Base-by-base conservation (phyloP, 2,329 filamentous ascomycete genomes). In the Penicillium sp. region DNA sequence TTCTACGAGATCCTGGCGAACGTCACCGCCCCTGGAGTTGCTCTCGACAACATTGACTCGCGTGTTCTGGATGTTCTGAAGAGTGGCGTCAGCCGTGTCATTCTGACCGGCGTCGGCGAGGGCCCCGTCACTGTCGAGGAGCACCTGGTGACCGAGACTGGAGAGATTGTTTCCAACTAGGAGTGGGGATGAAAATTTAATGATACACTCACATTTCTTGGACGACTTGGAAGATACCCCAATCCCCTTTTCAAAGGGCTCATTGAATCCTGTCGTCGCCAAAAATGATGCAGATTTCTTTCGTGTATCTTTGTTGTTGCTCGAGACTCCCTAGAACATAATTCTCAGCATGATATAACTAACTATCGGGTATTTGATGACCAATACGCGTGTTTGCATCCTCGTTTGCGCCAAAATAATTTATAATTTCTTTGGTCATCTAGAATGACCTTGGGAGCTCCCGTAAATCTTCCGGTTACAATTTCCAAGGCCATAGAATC, bases 61-160 rank as follows among this genome's bases (percentile, higher is more conserved):
- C 68, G 74, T 43, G 83, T 88, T n/a, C 79, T 89, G 3, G 78
- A 82, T 49, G 81, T 86, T 37, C 77, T 99, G 65, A 87, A 88
- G 78, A 84, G 87, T 41, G 95, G 95, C 27, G 88, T 99, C 5
- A 92, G 89, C 77, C 86, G 93, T 63, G 88, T 99, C 39, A 99
- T 99, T 66, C 80, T 93, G 79, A 98, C 96, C 1, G 85, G 89
- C 54, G 95, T 99, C 44, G 95, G 95, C 1, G 91, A 96, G 74
- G 95, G 94, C 0, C 95, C 95, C 0, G 78, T 89, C 64, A 91
- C 86, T 81, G 90, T 92, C 4, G 85, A 94, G 16, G 85, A 94
- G 72, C 88, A 88, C 71, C 78, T 97, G 61, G 85, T 96, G 60
- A 85, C 84, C 63, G 88, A 87, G 72, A 83, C 85, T 56, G 89